Base-by-base conservation (phyloP, 2,329 filamentous ascomycete species). In the Tolypocladium tundrense region DNA sequence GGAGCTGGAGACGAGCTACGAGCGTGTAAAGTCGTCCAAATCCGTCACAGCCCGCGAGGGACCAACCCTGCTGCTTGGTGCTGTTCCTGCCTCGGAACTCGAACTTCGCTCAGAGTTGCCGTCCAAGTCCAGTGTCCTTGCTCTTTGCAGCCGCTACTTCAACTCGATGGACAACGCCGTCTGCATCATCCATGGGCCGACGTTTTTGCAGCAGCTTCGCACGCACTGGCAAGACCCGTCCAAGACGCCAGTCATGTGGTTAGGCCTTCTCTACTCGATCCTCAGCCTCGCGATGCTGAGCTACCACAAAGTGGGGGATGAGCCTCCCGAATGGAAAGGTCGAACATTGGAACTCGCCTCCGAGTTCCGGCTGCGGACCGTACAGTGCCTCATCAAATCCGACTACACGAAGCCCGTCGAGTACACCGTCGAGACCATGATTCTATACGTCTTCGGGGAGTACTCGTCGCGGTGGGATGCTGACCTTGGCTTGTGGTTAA, bases 131-230 rank as follows among this genome's bases (percentile, higher is more conserved):
- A 88, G 86, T 31, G 88, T 94, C n/a, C 85, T 96, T 66, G 86
- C 90, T 31, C 79, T 97, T 21, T 88, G 96, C 60, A 87, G 87
- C 61, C 85, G 93, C 60, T 99, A 95, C 69, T 97, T 97, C 77
- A 93, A 93, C 69, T 93, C 88, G 0, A 80, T 85, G 73, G 84
- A 87, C 62, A 83, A 83, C 43, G 80, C 82, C n/a, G 83, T 86
- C 69, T 86, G 84, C 68, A 85, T 94, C 62, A 82, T 94, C 55
- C 90, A 95, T 67, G 86, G 86, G 0, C 92, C 91, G 13, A 92
- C 90, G 0, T 97, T 97, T 66, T 86, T 93, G 67, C 83, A 87
- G 66, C 83, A 89, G 70, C 77, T 90, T 6, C 77, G 78, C 35
- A 72, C 70, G 9, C 82, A 86, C 67, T 93, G 88, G 88, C 75